Evolutionary conservation across 129 eudicot genomes (phyloP).

Genomic region (Chrysanthemum seticuspe): DNA sequence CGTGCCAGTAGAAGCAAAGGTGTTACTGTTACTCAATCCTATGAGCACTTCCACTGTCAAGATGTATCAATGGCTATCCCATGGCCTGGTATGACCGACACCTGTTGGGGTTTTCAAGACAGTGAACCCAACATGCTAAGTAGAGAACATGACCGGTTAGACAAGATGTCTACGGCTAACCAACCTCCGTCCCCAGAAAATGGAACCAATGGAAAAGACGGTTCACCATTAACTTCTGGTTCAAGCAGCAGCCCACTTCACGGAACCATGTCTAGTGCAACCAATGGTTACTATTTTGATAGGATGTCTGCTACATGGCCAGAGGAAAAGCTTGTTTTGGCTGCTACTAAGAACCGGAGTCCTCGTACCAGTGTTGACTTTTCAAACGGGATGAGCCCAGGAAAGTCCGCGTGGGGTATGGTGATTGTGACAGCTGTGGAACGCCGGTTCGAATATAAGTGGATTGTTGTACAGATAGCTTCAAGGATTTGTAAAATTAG

Average conservation of each 20-base stretch:
- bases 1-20: conserved; percentile 74
- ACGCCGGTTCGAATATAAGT: conserved; percentile 66
- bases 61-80: conserved; percentile 92
- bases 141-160: conserved; percentile 30
- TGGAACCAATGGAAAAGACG: conserved; percentile 43
- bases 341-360: conserved; percentile 60
- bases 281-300: conserved; percentile 77
- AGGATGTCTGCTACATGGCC: conserved; percentile 92
- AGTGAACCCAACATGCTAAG: conserved; percentile 34
- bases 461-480: conserved; percentile 69
- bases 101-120: conserved; percentile 51
- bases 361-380: conserved; percentile 75
- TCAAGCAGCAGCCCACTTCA: conserved; percentile 59
- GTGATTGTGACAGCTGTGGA: conserved; percentile 95
- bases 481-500: conserved; percentile 61
- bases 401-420: conserved; percentile 91
- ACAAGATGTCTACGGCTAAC: conserved; percentile 49
- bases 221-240: conserved; percentile 49
- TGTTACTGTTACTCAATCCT: conserved; percentile 70
- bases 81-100: conserved; percentile 77
- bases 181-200: conserved; percentile 79
- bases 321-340: conserved; percentile 74
- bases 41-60: conserved; percentile 90
- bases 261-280: conserved; percentile 63
- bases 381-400: conserved; percentile 51